Conservation (phyloP, 2,329 filamentous ascomycete genomes). For the Paramyrothecium roridum region DNA sequence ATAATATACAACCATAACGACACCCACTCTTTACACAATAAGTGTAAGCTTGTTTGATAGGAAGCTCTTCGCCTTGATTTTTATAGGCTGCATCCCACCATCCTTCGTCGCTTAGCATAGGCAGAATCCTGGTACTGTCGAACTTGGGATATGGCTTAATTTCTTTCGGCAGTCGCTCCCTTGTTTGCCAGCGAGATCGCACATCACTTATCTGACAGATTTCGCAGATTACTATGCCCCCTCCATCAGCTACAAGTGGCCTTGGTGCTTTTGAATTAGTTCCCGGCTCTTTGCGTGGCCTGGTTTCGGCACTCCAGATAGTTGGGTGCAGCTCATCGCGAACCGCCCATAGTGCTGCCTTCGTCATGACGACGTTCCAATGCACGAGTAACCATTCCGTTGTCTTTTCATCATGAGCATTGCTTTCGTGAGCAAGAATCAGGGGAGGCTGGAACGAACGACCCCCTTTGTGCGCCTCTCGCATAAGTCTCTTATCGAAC, state of each 20-base stretch:
- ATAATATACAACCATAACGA: neutral
- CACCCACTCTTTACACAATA: neutral
- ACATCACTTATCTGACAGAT: neutral
- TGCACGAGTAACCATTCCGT: neutral
- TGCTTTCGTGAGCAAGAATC: neutral
- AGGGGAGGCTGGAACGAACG: neutral
- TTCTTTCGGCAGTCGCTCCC: neutral
- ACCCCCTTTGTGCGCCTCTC: neutral
- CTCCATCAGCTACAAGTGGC: neutral
- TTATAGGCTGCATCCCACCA: neutral
- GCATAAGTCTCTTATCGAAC: neutral
- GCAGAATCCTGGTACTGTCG: neutral
- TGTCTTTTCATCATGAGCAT: neutral
- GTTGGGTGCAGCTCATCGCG: neutral
- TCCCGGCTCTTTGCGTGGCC: neutral
- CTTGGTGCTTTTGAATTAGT: neutral
- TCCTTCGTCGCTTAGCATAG: neutral
- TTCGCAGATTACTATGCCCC: neutral
- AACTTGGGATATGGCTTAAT: neutral
- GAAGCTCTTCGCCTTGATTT: neutral
- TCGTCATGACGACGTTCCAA: neutral
- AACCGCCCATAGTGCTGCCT: neutral
- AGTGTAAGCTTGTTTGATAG: neutral
- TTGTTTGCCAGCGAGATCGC: neutral
- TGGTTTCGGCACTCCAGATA: neutral